Conservation (phyloP, 768 basidiomycete genomes). For the Xerocomellus intermedius region DNA sequence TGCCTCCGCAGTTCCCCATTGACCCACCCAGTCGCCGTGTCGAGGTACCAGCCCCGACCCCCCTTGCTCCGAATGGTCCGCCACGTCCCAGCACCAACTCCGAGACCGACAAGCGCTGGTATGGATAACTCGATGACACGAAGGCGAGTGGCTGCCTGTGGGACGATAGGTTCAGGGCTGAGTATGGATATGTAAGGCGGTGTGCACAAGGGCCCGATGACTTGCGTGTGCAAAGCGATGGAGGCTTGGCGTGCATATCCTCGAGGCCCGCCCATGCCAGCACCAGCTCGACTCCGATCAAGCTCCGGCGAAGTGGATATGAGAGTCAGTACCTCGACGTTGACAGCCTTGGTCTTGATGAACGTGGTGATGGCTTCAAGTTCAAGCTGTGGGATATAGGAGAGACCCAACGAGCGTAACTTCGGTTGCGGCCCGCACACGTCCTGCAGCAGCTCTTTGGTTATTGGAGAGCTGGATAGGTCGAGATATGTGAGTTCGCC, state of each 20-base stretch:
- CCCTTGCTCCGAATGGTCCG: constrained; percentile 89
- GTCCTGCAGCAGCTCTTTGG: constrained; percentile 47
- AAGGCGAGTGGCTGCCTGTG: constrained; percentile 60
- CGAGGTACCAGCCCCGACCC: constrained; percentile 92
- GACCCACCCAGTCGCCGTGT: constrained; percentile 80
- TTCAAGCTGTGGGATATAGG: constrained; percentile 73
- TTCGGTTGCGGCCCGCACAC: constrained; percentile 62
- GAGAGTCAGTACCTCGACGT: constrained; percentile 85
- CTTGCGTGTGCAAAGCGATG: constrained; percentile 69
- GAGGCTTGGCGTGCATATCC: constrained; percentile 64
- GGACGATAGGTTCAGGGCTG: constrained; percentile 28
- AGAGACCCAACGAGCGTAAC: constrained; percentile 87
- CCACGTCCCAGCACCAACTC: constrained; percentile 83
- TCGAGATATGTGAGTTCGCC: constrained; percentile 85
- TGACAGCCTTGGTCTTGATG: constrained; percentile 60
- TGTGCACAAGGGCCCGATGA: constrained; percentile 79
- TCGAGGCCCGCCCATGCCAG: constrained; percentile 28
- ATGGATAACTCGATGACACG: constrained; percentile 86
- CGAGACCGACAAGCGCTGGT: constrained; percentile 66
- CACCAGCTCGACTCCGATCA: constrained; percentile 46
- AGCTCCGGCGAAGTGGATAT: constrained; percentile 75
- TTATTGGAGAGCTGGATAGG: constrained; percentile 79
- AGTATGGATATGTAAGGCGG: constrained; percentile 72
- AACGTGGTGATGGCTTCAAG: constrained; percentile 68
- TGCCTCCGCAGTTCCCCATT: constrained; percentile 57